Base-by-base conservation (phyloP, 164 flowering plant genomes). In the Chloranthus sessilifolius region DNA sequence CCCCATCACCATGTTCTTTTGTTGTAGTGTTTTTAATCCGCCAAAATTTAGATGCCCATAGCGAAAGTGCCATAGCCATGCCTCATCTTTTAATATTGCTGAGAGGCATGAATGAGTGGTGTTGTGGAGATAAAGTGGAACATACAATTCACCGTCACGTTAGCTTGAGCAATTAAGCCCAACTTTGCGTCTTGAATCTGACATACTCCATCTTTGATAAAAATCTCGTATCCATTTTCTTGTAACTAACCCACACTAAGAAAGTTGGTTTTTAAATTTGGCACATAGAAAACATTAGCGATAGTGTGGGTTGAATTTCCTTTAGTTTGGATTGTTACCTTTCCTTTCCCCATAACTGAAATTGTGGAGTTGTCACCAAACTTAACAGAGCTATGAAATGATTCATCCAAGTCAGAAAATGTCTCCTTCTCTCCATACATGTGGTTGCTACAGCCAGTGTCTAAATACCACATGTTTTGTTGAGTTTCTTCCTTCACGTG, bases 1-100 rank as follows among this genome's bases (percentile, higher is more conserved):
- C n/a, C n/a, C n/a, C n/a, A n/a, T n/a, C n/a, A n/a, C 64, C 63
- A 60, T 43, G 46, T 44, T 35, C 21, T 52, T 60, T 36, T 45
- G 31, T 4, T 43, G 36, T 7, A 60, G 23, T 1, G 35, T 47
- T 12, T 34, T 53, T 16, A 53, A 54, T 22, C 65, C 23, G 40
- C 43, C 37, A 33, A 61, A 53, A 20, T 48, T 53, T 10, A 61
- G 20, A 27, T 44, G 48, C 19, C 17, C 31, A 15, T 26, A 44
- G 33, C 46, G 41, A 37, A 44, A 53, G 31, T 53, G 65, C 59
- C 55, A 61, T 31, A 61, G 25, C 50, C 59, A 54, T 6, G 52
- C 48, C 4, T n/a, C 24, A 26, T 47, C 55, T 5, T 34, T 21
- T 11, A 28, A 20, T 34, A 2, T 61, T 19, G 48, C 23, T 17